phyloP scores from a whole-genome alignment of 768 basidiomycete genomes.

The Solioccasus polychromus region DNA sequence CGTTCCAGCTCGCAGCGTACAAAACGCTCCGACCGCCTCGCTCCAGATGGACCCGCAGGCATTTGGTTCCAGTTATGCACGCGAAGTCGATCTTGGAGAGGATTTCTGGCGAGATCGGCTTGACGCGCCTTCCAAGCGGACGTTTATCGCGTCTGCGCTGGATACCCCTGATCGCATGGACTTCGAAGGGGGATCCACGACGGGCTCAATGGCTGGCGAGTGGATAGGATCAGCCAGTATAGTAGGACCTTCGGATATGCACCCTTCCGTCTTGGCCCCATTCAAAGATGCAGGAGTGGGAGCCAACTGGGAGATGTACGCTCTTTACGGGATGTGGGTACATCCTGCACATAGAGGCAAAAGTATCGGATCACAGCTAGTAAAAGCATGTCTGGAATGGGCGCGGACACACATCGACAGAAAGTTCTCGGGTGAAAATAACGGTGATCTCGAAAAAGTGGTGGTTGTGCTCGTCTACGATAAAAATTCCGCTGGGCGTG shows the following conservation, averaged over 20 bases:
- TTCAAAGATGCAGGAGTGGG: conserved; percentile 14
- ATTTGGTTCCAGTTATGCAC: conserved; percentile 23
- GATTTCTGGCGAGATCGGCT: conserved; percentile 23
- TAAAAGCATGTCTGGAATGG: conserved; percentile 24
- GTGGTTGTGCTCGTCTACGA: conserved; percentile 14
- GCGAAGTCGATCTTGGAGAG: conserved; percentile 19
- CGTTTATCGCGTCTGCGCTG: conserved; percentile 14
- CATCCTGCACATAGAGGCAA: conserved; percentile 27
- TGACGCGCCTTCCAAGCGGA: conserved; percentile 9
- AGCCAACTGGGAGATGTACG: conserved; percentile 19
- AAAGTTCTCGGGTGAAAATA: conserved; percentile 2
- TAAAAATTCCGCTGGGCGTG: conserved; percentile 13
- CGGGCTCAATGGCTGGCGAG: conserved; percentile 1
- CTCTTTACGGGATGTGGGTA: conserved; percentile 27
- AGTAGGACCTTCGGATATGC: conserved; percentile 12
- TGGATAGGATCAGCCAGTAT: conserved; percentile 23
- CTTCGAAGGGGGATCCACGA: neutral
- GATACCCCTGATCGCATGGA: neutral
- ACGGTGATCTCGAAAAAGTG: conserved; percentile 12
- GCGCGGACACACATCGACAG: conserved; percentile 16
- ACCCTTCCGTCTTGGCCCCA: conserved; percentile 2
- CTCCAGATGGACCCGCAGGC: conserved; percentile 21
- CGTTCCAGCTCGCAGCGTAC: conserved; percentile 24
- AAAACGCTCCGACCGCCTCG: conserved; percentile 18
- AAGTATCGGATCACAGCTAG: conserved; percentile 16